Base-by-base conservation (phyloP, 257 asterid genomes). In the Jacaranda mimosifolia region DNA sequence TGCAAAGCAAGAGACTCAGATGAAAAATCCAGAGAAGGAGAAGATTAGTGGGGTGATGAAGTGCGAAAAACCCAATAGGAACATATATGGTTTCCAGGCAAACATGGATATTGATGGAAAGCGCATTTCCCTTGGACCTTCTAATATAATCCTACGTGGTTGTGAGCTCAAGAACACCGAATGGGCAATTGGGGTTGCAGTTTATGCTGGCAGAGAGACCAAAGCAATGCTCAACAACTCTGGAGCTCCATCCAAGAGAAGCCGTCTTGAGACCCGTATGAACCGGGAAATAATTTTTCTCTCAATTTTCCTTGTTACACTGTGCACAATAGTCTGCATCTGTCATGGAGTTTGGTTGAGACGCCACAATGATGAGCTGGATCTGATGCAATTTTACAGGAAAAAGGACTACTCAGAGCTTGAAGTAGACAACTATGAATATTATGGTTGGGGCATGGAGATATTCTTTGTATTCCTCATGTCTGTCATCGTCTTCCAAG, bases 201-300 rank as follows among this genome's bases (percentile, higher is more conserved):
- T 96, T 73, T 93, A 96, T 84, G 89, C 96, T 55, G 99, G 99
- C 18, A 78, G 82, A 77, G 98, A 96, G 86, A 96, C 99, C 21
- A 96, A 96, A 83, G 99, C 91, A 14, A 96, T 96, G 99, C 97
- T 96, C 74, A 96, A 96, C 85, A 96, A 86, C 88, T 91, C 99
- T 5, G 98, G 98, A 57, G 94, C 97, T 77, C 99, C 97, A 18
- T 96, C 99, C 17, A 96, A 96, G 84, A 85, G 98, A 79, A 93
- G 98, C 81, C 86, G 93, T 46, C 95, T 96, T 0, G 99, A 96
- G 92, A 90, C 91, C 3, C 90, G 83, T 7, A 96, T 96, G 99
- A 96, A 96, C 76, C 69, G 83, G n/a, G 98, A 96, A 84, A 96
- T 93, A 64, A 77, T 96, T 77, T 79, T 77, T 78, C 97, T 96